Base-by-base conservation (phyloP, 2,329 filamentous ascomycete species). In the Aspergillus ibericus region DNA sequence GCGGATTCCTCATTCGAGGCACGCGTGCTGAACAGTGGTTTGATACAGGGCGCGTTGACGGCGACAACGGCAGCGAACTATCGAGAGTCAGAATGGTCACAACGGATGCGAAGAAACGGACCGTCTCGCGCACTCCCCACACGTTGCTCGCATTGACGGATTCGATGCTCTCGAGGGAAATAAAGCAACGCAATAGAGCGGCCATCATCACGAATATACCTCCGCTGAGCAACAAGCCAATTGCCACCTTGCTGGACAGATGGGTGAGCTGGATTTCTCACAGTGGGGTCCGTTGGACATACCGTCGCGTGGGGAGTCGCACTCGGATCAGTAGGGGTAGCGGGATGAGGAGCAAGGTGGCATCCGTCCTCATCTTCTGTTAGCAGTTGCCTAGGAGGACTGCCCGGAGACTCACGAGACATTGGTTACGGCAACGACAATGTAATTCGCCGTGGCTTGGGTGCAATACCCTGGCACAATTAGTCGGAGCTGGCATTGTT, bases 181-280 rank as follows among this genome's bases (percentile, higher is more conserved):
- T 60, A 35, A 78, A 59, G 55, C 75, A 79, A n/a, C 78, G 77
- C 35, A 80, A 67, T 0, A 80, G 60, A 1, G 77, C 74, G 20
- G 77, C 77, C 7, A 75, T 62, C 59, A 80, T 78, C 55, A 80
- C 73, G 59, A 80, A 80, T n/a, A 80, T 38, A 3, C 78, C 77
- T 3, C 77, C 76, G 52, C 75, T 80, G 10, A 80, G 75, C 0
- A 78, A 67, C 4, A 77, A 29, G 1, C 72, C 71, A 44, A 78
- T 74, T 15, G 76, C 64, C 3, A 79, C 16, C 63, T 80, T 80
- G 4, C 67, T 54, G 15, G 44, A 2, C 25, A 36, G 46, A 20
- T 44, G 32, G 47, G 25, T 42, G 38, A 42, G 29, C 38, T 22
- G 13, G 10, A 4, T 22, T 5, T 15, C 12, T 20, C 48, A 27